Evolutionary conservation across 805 yeast species (phyloP), one percentile per base, ranked within the genome.

Genomic region (Suhomyces sp.): DNA sequence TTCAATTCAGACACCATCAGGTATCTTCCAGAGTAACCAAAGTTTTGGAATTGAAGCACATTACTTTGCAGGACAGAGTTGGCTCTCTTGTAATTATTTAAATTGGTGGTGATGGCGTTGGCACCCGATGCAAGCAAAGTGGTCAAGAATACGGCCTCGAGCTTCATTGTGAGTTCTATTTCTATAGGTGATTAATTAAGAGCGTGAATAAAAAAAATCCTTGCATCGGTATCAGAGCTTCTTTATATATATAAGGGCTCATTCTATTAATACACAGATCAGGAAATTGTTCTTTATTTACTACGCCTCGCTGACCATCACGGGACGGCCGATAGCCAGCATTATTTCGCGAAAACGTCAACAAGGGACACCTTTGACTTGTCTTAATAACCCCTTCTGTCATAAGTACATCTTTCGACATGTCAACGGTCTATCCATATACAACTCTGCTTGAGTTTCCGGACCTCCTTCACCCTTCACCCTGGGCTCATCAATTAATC

Each of bases 1-100:
- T 63, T 68, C 19, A 79, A 56, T 7, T 54, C 51, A 25, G 55
- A 53, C 11, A 79, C 84, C 33, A 68, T 65, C 46, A 48, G 63
- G 53, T 73, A 79, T 38, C 63, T 55, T 6, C 85, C 85, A 3
- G 61, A 52, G 47, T 59, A 79, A 0, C 86, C 86, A 18, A 78
- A 53, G 52, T 79, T 79, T 9, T 59, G 58, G 38, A 76, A 78
- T 42, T 73, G 73, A 12, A 79, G 45, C 4, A 63, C 65, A 22
- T 65, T 64, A 12, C 35, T 32, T 13, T 29, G 31, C 9, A 17
- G 19, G 6, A 20, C 33, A 6, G 31, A 28, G 10, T 19, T 19
- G 10, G 24, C n/a, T 25, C 31, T 25, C 11, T 7, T 20, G 21
- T 11, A 16, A 17, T 31, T 31, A 13, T 4, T 15, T 16, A 31